Evolutionary conservation across 345 rosid genomes (phyloP).

Genomic region (Carallia brachiata): DNA sequence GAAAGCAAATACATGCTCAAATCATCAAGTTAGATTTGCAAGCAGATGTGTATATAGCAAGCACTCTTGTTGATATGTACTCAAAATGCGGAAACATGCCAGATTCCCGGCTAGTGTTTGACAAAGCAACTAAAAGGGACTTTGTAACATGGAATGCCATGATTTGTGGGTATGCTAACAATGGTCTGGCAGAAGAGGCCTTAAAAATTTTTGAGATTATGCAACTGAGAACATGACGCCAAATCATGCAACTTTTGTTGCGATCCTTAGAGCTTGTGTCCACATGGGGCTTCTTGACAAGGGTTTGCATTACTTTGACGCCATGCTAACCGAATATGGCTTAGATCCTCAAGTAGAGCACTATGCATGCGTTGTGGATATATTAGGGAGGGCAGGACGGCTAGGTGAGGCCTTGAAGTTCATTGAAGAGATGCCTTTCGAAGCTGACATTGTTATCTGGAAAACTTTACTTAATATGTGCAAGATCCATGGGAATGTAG

Average conservation of each 20-base stretch:
- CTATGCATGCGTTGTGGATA: conserved; percentile 88
- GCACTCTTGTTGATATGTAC: conserved; percentile 96
- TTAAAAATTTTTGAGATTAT: conserved; percentile 56
- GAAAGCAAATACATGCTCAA: conserved; percentile 85
- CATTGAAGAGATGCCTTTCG: conserved; percentile 67
- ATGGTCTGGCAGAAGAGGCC: conserved; percentile 80
- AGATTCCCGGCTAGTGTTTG: conserved; percentile 67
- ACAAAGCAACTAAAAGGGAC: conserved; percentile 59
- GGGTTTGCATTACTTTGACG: conserved; percentile 61
- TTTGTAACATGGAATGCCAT: conserved; percentile 92
- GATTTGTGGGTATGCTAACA: conserved; percentile 87
- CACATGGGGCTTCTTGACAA: conserved; percentile 66
- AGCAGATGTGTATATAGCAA: conserved; percentile 69
- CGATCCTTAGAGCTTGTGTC: conserved; percentile 91
- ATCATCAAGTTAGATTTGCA: conserved; percentile 71
- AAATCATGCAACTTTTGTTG: conserved; percentile 78
- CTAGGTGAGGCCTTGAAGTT: conserved; percentile 53
- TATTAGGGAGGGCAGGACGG: conserved; percentile 79
- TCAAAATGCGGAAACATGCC: conserved; percentile 85
- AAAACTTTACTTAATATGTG: conserved; percentile 78
- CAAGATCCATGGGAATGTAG: conserved; percentile 65
- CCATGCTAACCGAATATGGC: conserved; percentile 55
- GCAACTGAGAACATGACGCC: conserved; percentile 57
- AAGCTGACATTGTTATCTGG: conserved; percentile 82
- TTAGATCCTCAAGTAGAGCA: conserved; percentile 80